These are phyloP conservation scores for Fulvia fulva DNA, from an alignment of 2,329 filamentous ascomycete genomes.

Conservation along the genomic window DNA sequence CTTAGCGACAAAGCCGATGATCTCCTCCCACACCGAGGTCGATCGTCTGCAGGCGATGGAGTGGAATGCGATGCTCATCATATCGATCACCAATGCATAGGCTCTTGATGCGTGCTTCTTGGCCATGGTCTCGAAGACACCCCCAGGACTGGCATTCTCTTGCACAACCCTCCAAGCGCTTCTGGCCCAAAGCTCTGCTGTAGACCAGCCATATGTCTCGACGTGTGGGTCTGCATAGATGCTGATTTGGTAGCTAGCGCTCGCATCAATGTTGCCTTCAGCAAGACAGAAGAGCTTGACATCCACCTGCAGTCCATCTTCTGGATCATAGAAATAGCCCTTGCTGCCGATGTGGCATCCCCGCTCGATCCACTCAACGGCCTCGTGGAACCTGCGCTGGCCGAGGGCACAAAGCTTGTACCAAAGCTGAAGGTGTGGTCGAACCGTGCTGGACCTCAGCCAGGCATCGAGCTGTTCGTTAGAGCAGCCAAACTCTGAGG, in stretches of 20 bases:
- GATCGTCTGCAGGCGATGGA: constrained; percentile 19
- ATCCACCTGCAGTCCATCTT: constrained; percentile 22
- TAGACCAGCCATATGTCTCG: constrained; percentile 18
- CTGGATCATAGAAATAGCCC: constrained; percentile 20
- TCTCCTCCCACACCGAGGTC: constrained; percentile 14
- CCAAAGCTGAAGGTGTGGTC: constrained; percentile 21
- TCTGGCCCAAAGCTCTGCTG: constrained; percentile 24
- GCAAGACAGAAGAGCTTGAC: constrained; percentile 21
- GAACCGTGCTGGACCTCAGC: constrained; percentile 18
- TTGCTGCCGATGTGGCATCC: constrained; percentile 5
- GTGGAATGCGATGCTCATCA: constrained; percentile 25
- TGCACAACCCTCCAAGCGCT: constrained; percentile 23
- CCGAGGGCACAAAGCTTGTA: constrained; percentile 20
- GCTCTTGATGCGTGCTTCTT: constrained; percentile 16
- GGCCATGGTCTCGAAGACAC: constrained; percentile 14
- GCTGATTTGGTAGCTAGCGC: neutral
- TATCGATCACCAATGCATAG: constrained; percentile 23
- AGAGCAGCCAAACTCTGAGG: constrained; percentile 11
- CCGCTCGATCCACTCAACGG: constrained; percentile 19
- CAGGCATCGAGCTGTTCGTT: constrained; percentile 18
- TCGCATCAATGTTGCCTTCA: constrained; percentile 10
- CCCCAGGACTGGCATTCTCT: constrained; percentile 14
- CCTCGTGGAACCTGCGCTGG: constrained; percentile 19
- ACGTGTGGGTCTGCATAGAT: constrained; percentile 6
- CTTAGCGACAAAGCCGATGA: constrained; percentile 6